Evolutionary conservation across 2,329 filamentous ascomycete genomes (phyloP), one percentile per base, ranked within the genome.

Genomic region (Penicillium sp.): DNA sequence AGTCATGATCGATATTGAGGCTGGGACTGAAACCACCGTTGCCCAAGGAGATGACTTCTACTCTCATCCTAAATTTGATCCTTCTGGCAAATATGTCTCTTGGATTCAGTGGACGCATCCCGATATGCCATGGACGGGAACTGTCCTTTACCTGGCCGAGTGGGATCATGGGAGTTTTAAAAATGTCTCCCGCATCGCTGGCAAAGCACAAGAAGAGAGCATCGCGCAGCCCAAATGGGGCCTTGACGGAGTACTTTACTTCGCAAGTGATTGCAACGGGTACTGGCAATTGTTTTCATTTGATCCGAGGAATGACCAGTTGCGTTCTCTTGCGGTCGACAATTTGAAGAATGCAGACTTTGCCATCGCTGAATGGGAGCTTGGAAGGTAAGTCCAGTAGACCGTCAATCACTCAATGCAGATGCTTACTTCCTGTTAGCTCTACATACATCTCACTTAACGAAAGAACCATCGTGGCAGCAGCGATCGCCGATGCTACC

Each of bases 61-160:
- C 51, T 70, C 67, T 15, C 65, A 70, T 15, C 75, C 76, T 0
- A 68, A 68, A 11, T 78, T 74, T 47, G 75, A 68, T 43, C 65
- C 59, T 1, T 68, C 75, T 44, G 73, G 74, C 1, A 62, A 56
- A 5, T 68, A 65, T 34, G 47, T 78, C 17, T 66, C 60, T n/a
- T 79, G 76, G 76, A 61, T 75, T 9, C 70, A 79, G 43, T 80
- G 76, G 76, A 60, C 73, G 13, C 74, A 78, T 47, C 76, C 75
- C 0, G 66, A 74, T 33, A 69, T 79, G 60, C 73, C 74, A 0
- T 79, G 76, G 62, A 70, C 69, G 1, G 68, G 69, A 1, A 69
- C 68, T 2, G 65, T 70, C 39, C 53, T 79, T 1, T 69, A 67
- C 49, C 50, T 65, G 31, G 74, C 70, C 0, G 61, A 68, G 6